Evolutionary conservation across 2,329 filamentous ascomycete species (phyloP).

Genomic region (Chaetothyriales sp.): DNA sequence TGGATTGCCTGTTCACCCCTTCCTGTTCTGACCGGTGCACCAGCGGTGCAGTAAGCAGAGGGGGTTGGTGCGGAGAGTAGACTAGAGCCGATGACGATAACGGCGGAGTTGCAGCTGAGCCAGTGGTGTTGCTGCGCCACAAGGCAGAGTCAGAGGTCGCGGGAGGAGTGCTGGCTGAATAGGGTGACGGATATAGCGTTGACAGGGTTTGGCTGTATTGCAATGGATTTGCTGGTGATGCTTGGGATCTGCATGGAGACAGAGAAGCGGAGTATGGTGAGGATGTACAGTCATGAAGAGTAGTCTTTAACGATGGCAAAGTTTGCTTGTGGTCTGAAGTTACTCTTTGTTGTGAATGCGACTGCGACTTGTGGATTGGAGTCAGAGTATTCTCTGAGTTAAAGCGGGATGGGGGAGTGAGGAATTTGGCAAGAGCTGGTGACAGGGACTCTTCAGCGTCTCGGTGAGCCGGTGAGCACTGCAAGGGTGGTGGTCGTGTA

Average conservation of each 20-base stretch:
- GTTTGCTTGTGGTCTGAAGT: conserved; percentile 25
- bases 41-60: conserved; percentile 1
- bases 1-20: neutral
- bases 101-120: neutral
- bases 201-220: conserved; percentile 22
- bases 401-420: conserved; percentile 22
- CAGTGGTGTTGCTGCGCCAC: neutral
- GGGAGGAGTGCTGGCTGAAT: conserved; percentile 27
- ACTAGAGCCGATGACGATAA: neutral
- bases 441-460: conserved; percentile 19
- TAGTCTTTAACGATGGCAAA: conserved; percentile 29
- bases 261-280: conserved; percentile 16
- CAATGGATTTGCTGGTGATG: conserved; percentile 18
- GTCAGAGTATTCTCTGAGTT: conserved; percentile 25
- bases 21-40: conserved; percentile 1
- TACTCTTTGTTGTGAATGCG: conserved; percentile 21
- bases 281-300: conserved; percentile 21
- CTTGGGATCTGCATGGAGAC: conserved; percentile 18
- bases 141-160: conserved; percentile 12
- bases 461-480: neutral
- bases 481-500: conserved; percentile 4
- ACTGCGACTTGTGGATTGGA: conserved; percentile 26
- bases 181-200: conserved; percentile 24
- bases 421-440: conserved; percentile 22
- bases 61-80: neutral